A percentile compares a stretch with the other conserved stretches of the same genome.
Evolutionary conservation across 306 rosid genomes (phyloP).

Genomic region (Cicer judaicum): DNA sequence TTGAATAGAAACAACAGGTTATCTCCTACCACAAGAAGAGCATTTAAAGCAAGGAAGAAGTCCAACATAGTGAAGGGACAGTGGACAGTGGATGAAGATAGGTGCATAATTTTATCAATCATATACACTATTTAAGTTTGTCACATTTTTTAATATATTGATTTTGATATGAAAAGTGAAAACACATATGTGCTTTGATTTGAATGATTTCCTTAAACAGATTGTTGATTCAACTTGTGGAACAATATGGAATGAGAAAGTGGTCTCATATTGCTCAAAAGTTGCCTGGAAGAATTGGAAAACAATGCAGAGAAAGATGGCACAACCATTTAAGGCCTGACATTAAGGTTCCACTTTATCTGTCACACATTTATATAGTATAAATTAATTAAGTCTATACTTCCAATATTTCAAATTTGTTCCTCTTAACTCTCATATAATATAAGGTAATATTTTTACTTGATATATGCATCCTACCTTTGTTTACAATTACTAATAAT

Average conservation of each 20-base stretch:
- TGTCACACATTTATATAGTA: slow-evolving; percentile 7
- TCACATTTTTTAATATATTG: slow-evolving; percentile 7
- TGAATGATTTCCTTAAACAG: slow-evolving; percentile 48
- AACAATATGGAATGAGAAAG: slow-evolving; percentile 84
- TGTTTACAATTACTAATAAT: not conserved
- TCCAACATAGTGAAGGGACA: slow-evolving; percentile 79
- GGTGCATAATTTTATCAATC: slow-evolving; percentile 47
- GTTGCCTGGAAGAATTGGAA: slow-evolving; percentile 93
- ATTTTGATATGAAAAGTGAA: not conserved
- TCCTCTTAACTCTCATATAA: not conserved
- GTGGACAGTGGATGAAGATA: slow-evolving; percentile 90
- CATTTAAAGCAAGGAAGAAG: slow-evolving; percentile 62
- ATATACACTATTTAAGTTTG: not conserved
- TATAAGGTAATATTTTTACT: not conserved
- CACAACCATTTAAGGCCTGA: slow-evolving; percentile 96
- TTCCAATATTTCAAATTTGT: slow-evolving; percentile 15
- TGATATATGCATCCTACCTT: not conserved
- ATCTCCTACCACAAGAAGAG: slow-evolving; percentile 50
- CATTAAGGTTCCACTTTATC: slow-evolving; percentile 68
- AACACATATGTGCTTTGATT: slow-evolving; percentile 18
- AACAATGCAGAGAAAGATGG: slow-evolving; percentile 98
- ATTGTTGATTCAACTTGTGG: slow-evolving; percentile 77
- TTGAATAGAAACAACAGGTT: slow-evolving; percentile 47
- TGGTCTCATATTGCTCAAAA: slow-evolving; percentile 92
- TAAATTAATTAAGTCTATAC: not conserved